phyloP scores from a whole-genome alignment of 495 filamentous ascomycete genomes.

The Tuber indicum region DNA sequence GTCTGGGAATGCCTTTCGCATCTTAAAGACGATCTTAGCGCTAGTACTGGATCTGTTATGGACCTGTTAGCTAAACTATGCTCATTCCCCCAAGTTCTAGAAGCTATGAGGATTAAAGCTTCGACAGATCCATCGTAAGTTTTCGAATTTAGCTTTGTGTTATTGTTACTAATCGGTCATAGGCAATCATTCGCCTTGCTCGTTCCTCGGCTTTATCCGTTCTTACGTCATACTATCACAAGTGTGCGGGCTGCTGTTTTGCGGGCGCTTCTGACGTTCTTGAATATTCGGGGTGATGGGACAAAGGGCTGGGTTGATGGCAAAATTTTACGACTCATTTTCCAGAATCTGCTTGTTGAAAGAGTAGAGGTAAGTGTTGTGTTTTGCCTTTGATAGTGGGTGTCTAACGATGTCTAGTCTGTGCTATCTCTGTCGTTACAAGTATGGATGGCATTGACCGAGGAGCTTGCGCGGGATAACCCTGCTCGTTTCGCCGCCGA shows the following conservation, averaged over 20 bases:
- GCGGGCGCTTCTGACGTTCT: slow-evolving; percentile 84
- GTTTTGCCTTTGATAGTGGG: background rate
- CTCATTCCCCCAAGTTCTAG: slow-evolving; percentile 83
- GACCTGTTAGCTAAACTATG: slow-evolving; percentile 92
- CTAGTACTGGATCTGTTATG: slow-evolving; percentile 96
- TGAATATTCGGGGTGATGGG: slow-evolving; percentile 72
- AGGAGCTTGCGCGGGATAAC: slow-evolving; percentile 54
- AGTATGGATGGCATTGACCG: slow-evolving; percentile 75
- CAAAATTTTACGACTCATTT: slow-evolving; percentile 77
- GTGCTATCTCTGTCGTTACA: slow-evolving; percentile 73
- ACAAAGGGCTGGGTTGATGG: slow-evolving; percentile 90
- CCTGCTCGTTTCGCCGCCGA: slow-evolving; percentile 56
- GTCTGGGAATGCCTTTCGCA: slow-evolving; percentile 97
- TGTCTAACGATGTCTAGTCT: slow-evolving; percentile 28
- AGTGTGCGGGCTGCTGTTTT: slow-evolving; percentile 89
- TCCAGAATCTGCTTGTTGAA: slow-evolving; percentile 92
- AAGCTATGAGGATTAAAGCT: slow-evolving; percentile 89
- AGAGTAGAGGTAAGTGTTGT: slow-evolving; percentile 60
- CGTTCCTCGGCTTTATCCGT: slow-evolving; percentile 90
- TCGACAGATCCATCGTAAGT: slow-evolving; percentile 54
- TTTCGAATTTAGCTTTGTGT: background rate
- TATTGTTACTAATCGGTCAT: slow-evolving; percentile 17
- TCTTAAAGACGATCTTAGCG: slow-evolving; percentile 89
- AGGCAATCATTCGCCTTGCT: slow-evolving; percentile 84
- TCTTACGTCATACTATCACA: slow-evolving; percentile 93